These are phyloP conservation scores for Trichoderma semiorbis DNA, from an alignment of 2,329 filamentous ascomycete genomes.

Conservation along the genomic window DNA sequence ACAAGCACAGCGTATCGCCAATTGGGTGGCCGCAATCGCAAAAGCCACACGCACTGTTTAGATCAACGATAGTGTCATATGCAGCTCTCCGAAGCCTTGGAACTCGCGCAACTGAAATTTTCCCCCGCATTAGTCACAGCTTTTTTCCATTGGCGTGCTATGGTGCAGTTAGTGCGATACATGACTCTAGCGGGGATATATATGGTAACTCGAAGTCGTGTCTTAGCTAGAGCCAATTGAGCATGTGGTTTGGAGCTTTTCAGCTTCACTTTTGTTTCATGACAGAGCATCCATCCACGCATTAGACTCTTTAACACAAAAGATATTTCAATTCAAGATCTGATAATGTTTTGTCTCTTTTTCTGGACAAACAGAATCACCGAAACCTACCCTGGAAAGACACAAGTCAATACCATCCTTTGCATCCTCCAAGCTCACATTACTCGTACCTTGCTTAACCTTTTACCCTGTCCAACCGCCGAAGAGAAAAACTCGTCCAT, in stretches of 20 bases:
- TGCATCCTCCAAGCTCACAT: neutral
- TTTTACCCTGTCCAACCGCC: neutral
- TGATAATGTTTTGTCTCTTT: neutral
- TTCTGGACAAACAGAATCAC: neutral
- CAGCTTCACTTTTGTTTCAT: neutral
- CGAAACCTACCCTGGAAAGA: neutral
- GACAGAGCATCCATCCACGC: neutral
- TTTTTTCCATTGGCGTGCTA: neutral
- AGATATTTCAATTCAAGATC: neutral
- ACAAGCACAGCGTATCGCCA: neutral
- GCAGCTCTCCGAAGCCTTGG: neutral
- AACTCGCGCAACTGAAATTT: neutral
- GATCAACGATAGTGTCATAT: neutral
- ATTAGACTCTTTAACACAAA: neutral
- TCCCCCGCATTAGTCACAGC: constrained; percentile 4
- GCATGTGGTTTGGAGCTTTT: neutral
- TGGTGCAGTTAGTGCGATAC: neutral
- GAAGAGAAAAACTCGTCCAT: neutral
- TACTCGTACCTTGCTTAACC: neutral
- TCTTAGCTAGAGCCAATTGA: neutral
- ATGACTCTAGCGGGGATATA: neutral
- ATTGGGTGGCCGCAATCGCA: neutral
- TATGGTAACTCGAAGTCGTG: too few species aligned
- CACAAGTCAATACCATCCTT: neutral
- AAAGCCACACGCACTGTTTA: neutral